Conservation (phyloP, 805 yeast genomes). For the Teunomyces lycoperdinae region DNA sequence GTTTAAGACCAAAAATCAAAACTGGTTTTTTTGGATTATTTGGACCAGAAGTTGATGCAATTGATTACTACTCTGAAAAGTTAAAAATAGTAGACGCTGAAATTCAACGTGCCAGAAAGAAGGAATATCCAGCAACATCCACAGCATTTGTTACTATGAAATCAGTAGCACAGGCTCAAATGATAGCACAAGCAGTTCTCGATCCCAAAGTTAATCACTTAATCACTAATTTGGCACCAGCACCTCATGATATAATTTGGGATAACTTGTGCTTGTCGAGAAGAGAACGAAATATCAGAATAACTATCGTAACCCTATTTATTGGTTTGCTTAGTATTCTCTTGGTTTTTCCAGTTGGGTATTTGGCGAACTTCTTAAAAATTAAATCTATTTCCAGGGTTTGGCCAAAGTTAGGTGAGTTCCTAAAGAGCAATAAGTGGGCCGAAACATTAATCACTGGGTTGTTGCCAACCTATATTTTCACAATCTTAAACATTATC, state of each 20-base stretch:
- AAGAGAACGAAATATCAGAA: slow-evolving; percentile 62
- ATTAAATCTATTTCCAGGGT: slow-evolving; percentile 71
- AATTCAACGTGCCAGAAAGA: slow-evolving; percentile 59
- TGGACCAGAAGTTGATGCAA: slow-evolving; percentile 77
- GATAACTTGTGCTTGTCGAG: slow-evolving; percentile 80
- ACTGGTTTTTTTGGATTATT: slow-evolving; percentile 59
- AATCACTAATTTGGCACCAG: slow-evolving; percentile 85
- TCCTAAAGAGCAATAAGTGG: slow-evolving; percentile 63
- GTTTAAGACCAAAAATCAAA: slow-evolving; percentile 58
- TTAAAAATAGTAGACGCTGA: slow-evolving; percentile 68
- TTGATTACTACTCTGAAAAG: slow-evolving; percentile 68
- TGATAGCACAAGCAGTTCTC: slow-evolving; percentile 92
- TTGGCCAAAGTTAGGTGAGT: slow-evolving; percentile 78
- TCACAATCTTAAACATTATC: slow-evolving; percentile 75
- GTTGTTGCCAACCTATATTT: slow-evolving; percentile 84
- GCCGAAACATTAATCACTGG: slow-evolving; percentile 82
- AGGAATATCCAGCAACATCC: slow-evolving; percentile 78
- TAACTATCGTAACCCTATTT: slow-evolving; percentile 59
- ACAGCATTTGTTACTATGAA: slow-evolving; percentile 95
- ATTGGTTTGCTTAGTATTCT: slow-evolving; percentile 70
- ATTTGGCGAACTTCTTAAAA: slow-evolving; percentile 78
- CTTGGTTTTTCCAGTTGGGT: slow-evolving; percentile 79
- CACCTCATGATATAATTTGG: slow-evolving; percentile 96
- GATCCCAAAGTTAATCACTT: slow-evolving; percentile 86
- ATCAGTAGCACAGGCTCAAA: slow-evolving; percentile 91